Base-by-base conservation (phyloP, 306 rosid species). In the Vigna radiata region DNA sequence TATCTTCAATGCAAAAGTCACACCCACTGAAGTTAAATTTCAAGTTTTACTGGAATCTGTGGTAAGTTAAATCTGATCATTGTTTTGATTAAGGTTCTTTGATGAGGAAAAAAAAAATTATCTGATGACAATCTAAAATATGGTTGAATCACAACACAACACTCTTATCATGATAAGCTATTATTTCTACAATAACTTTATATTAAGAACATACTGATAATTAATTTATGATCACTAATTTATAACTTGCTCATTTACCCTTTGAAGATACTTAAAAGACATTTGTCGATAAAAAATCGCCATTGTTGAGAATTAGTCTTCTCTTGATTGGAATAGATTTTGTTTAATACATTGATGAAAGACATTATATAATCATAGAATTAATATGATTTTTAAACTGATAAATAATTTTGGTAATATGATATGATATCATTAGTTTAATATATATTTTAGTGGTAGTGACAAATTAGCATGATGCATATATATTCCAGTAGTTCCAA, bases 401-500 rank as follows among this genome's bases (percentile, higher is more conserved):
- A 36, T 36, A 36, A 36, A 36, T 6, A n/a, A 17, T 17, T n/a
- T 52, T 53, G 18, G 1, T 53, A 7, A 18, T 55, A 23, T 7
- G 11, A 4, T 21, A 58, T 12, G n/a, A 12, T 11, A 23, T 58
- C 6, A 12, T 23, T 23, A 23, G 63, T 23, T 23, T 23, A 56
- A 56, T 56, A 21, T 2, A 8, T 18, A 18, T 23, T 25, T 23
- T 11, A 56, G 8, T 52, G 25, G 5, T n/a, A 19, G 15, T 54
- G 21, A 19, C 29, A 54, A 54, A 54, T 50, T 53, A 54, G 60
- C 60, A 54, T 23, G 36, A 56, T 56, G 62, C 36, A 56, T 15
- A 11, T 14, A 29, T 25, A 3, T 56, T 56, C 37, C n/a, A n/a
- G n/a, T n/a, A 41, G 10, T 41, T 73, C 70, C 74, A 47, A 73